Percentiles rank a stretch among this genome's conserved stretches.
phyloP scores from a whole-genome alignment of 345 rosid species.

The Gossypium rotundifolium region DNA sequence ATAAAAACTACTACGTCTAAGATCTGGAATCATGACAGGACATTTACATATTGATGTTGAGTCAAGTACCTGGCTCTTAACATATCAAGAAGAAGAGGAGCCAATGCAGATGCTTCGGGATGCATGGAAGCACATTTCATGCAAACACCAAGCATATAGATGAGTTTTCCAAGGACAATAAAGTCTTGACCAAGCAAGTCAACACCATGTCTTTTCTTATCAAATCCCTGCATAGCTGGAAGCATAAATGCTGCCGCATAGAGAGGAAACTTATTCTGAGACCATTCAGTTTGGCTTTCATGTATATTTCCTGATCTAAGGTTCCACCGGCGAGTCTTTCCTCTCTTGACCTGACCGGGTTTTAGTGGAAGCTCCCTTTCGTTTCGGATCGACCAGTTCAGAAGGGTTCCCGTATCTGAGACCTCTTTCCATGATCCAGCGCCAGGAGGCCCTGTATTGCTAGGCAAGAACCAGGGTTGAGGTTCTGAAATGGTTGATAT shows the following conservation, averaged over 20 bases:
- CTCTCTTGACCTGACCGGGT: slow-evolving; percentile 48
- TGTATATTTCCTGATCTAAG: slow-evolving; percentile 38
- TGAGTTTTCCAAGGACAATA: slow-evolving; percentile 88
- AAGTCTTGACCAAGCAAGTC: slow-evolving; percentile 93
- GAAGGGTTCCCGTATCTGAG: slow-evolving; percentile 48
- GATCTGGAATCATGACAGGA: background rate
- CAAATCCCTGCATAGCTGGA: slow-evolving; percentile 94
- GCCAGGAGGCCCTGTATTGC: slow-evolving; percentile 57
- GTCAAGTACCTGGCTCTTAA: slow-evolving; percentile 63
- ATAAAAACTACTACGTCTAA: slow-evolving; percentile 6
- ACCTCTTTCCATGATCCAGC: slow-evolving; percentile 75
- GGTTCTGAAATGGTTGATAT: slow-evolving; percentile 67
- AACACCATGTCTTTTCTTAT: slow-evolving; percentile 89
- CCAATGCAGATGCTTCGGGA: slow-evolving; percentile 86
- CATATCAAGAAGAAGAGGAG: slow-evolving; percentile 75
- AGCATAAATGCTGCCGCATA: slow-evolving; percentile 97
- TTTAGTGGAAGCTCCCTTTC: slow-evolving; percentile 83
- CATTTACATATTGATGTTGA: background rate
- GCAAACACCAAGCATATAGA: slow-evolving; percentile 89
- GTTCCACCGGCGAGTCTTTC: slow-evolving; percentile 88
- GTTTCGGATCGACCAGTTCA: slow-evolving; percentile 69
- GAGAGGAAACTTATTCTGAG: slow-evolving; percentile 73
- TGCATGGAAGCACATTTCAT: slow-evolving; percentile 87
- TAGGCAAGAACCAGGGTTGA: slow-evolving; percentile 93
- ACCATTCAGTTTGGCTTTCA: slow-evolving; percentile 44